Evolutionary conservation across 352 stramenopile genomes (phyloP), one percentile per base, ranked within the genome.

Genomic region (Thalassiosira sp.): DNA sequence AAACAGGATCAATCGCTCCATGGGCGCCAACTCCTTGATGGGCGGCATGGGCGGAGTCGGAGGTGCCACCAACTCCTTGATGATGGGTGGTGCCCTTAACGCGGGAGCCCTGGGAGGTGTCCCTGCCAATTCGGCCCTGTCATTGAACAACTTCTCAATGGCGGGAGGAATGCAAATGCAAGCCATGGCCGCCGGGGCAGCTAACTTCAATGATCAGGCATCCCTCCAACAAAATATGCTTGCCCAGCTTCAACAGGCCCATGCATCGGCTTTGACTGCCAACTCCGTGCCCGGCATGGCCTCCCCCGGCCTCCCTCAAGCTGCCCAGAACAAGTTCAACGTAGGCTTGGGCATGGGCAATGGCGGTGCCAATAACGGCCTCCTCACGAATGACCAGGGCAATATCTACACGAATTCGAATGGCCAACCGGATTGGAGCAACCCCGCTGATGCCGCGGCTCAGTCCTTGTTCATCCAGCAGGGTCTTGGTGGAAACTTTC

Each of bases 231-330:
- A 79, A 28, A 28, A 68, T 42, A 71, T 81, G 24, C 48, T 81
- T 5, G 63, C 63, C 1, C 72, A 81, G 59, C 72, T 81, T 28
- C 72, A 81, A 70, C 72, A 81, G 13, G 72, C 72, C n/a, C 72
- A 81, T 57, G 54, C 54, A 43, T 48, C 42, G 37, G 33, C 54
- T 1, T 33, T 43, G 2, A 52, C 24, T 16, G 52, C 52, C 11
- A 25, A n/a, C n/a, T n/a, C n/a, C n/a, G n/a, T n/a, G n/a, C n/a
- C n/a, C n/a, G n/a, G n/a, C n/a, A n/a, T n/a, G n/a, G n/a, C n/a
- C n/a, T n/a, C n/a, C n/a, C n/a, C n/a, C n/a, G 20, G 22, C n/a
- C 48, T 73, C 42, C 40, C 25, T 20, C 27, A 35, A 58, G 46
- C 33, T 31, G 15, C 48, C 42, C 8, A 42, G 22, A 62, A 25